phyloP scores from a whole-genome alignment of 2,329 filamentous ascomycete genomes.

The Hypomyces rosellus region DNA sequence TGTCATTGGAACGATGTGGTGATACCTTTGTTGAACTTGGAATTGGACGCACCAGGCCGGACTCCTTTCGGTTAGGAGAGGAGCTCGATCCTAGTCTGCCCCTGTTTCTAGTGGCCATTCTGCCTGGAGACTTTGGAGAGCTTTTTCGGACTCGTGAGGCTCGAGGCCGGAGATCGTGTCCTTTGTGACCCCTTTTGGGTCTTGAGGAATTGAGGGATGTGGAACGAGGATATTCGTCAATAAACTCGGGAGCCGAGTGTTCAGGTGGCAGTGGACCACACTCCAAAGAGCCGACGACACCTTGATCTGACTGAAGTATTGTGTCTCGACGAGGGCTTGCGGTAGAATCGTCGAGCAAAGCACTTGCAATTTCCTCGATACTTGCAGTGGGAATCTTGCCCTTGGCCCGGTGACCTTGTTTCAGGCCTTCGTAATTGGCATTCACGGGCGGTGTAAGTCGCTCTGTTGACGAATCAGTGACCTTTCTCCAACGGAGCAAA shows the following conservation, averaged over 20 bases:
- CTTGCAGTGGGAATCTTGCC: slow-evolving; percentile 7
- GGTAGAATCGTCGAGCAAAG: slow-evolving; percentile 21
- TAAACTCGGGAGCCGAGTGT: background rate
- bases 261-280: slow-evolving; percentile 1
- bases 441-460: slow-evolving; percentile 2
- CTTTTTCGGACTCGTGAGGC: slow-evolving; percentile 11
- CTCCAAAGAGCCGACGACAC: background rate
- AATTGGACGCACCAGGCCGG: slow-evolving; percentile 13
- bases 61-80: slow-evolving; percentile 13
- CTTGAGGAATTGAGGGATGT: background rate
- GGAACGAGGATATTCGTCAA: background rate
- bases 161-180: background rate
- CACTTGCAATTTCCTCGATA: slow-evolving; percentile 25
- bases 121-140: slow-evolving; percentile 9
- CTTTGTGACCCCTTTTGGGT: background rate
- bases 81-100: slow-evolving; percentile 9
- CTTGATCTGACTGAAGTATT: background rate
- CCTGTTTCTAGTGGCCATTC: background rate
- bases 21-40: slow-evolving; percentile 11
- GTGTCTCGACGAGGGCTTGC: slow-evolving; percentile 8
- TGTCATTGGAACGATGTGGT: slow-evolving; percentile 17
- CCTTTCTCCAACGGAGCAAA: background rate
- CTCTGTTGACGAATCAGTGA: slow-evolving; percentile 5
- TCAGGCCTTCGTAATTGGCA: slow-evolving; percentile 9
- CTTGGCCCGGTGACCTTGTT: slow-evolving; percentile 9